Percentiles rank a stretch among this genome's conserved stretches.
These are phyloP conservation scores for Lolium perenne DNA, from an alignment of 176 grass and related monocot genomes.

Conservation along the genomic window DNA sequence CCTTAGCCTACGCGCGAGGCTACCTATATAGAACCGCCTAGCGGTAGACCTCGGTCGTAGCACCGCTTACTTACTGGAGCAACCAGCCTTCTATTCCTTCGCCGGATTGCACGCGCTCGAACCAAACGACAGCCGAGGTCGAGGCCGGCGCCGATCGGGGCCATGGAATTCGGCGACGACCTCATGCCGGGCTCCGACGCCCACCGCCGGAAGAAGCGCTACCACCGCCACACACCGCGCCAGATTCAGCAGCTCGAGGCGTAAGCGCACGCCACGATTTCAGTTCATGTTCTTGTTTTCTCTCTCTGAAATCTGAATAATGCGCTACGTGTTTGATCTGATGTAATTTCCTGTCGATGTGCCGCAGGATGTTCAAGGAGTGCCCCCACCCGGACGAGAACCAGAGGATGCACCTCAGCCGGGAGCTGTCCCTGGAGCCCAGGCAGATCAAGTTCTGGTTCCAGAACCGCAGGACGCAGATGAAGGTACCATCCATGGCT, in stretches of 20 bases:
- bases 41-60: neutral
- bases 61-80: neutral
- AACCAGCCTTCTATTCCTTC: neutral
- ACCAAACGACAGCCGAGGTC: constrained; percentile 9
- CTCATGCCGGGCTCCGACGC: constrained; percentile 51
- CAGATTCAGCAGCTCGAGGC: constrained; percentile 97
- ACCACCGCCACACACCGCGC: constrained; percentile 94
- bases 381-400: constrained; percentile 98
- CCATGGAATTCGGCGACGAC: constrained; percentile 85
- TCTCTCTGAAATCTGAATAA: neutral
- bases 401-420: constrained; percentile 90
- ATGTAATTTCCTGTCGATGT: neutral
- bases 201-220: constrained; percentile 83
- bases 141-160: neutral
- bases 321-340: neutral
- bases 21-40: constrained; percentile 33
- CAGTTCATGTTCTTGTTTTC: neutral
- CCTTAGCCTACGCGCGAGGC: constrained; percentile 8
- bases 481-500: constrained; percentile 61
- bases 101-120: constrained; percentile 15
- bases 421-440: constrained; percentile 80
- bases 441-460: constrained; percentile 99
- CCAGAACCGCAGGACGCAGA: constrained; percentile 95
- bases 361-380: constrained; percentile 86
- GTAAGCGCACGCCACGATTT: constrained; percentile 33